A percentile compares a stretch with the other conserved stretches of the same genome.
Conservation (phyloP, 345 rosid genomes). For the Ricinus communis region DNA sequence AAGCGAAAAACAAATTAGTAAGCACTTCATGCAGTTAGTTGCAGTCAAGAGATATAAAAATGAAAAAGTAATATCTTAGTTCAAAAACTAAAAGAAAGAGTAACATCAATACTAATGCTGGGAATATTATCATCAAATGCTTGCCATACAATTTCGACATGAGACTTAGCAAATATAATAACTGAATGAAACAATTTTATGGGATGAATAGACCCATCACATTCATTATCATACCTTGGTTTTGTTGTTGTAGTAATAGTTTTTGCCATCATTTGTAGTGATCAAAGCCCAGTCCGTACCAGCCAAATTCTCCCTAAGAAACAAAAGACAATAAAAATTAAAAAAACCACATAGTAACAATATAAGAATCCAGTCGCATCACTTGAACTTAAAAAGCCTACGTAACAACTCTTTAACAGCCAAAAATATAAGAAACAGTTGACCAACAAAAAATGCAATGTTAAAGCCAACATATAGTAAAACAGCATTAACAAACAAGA, state of each 20-base stretch:
- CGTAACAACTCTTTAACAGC: not conserved
- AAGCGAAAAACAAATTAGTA: not conserved
- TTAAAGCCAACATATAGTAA: not conserved
- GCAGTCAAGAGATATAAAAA: not conserved
- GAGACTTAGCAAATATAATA: not conserved
- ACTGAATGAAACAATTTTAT: not conserved
- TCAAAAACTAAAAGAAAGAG: no score
- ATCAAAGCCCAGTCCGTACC: slow-evolving; percentile 90
- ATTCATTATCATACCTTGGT: slow-evolving; percentile 55
- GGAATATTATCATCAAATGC: not conserved
- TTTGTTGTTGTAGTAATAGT: slow-evolving; percentile 84
- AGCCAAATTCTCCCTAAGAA: slow-evolving; percentile 68
- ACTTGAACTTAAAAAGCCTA: not conserved
- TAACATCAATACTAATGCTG: no score
- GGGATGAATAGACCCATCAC: not conserved
- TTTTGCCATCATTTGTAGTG: slow-evolving; percentile 84
- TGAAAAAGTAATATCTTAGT: not conserved
- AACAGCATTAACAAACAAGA: not conserved
- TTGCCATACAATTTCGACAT: not conserved
- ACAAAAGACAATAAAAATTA: no score
- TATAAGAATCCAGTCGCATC: not conserved
- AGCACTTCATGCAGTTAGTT: not conserved
- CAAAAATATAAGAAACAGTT: not conserved
- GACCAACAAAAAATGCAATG: not conserved
- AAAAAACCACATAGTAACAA: no score